Base-by-base conservation (phyloP, 2,329 filamentous ascomycete species). In the Stagonosporopsis tanaceti region DNA sequence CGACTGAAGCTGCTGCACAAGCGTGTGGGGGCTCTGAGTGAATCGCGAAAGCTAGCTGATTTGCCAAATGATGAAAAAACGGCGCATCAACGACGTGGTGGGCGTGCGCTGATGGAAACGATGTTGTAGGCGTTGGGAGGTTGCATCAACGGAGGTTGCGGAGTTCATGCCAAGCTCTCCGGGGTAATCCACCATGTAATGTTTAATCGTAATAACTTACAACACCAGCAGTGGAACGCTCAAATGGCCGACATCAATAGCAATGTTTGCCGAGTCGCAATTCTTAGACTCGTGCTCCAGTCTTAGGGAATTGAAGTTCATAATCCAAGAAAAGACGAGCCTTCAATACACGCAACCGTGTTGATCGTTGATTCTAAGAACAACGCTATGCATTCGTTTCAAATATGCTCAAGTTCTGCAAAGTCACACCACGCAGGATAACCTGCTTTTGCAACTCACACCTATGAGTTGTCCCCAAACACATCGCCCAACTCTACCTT, bases 401-500 rank as follows among this genome's bases (percentile, higher is more conserved):
- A 47, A 55, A 58, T 42, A 47, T 24, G 39, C 41, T 45, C 27
- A 32, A 45, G 38, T 1, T 47, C 34, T 27, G 22, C 20, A 40
- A 45, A 28, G 9, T 24, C 24, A 34, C 12, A 27, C 47, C 11
- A 22, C 45, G 50, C 54, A 54, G 28, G 32, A 50, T 9, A 37
- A 4, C 46, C 55, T 53, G 47, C 61, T 56, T 60, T 60, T 4
- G 17, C 22, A 12, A 6, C 24, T 32, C 14, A 25, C n/a, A n/a
- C 47, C 52, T 56, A 57, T 7, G 57, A 64, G 30, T 61, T 53
- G 12, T 68, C 64, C 3, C 61, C 67, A 66, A 73, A 73, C 8
- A 73, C 70, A 58, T 92, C 90, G 8, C 85, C 89, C 44, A 93
- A 79, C 74, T 98, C 94, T 47, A 97, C 88, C 78, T 90, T 93